Evolutionary conservation across 2,329 filamentous ascomycete species (phyloP).

Genomic region (Penicillium sp.): DNA sequence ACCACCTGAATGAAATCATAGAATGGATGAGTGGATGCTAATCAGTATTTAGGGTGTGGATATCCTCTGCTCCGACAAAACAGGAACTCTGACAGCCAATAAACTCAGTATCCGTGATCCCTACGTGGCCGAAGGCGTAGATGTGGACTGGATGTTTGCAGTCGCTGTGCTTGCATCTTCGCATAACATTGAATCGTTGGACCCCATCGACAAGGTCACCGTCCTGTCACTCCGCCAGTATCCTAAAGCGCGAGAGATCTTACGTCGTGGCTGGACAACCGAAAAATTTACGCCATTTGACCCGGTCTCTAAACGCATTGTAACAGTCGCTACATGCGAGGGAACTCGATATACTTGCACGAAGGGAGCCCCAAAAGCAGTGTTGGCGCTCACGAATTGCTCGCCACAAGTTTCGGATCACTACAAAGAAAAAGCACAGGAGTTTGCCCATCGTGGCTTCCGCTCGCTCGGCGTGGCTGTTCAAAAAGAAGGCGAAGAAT

Average conservation of each 20-base stretch:
- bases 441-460: conserved; percentile 77
- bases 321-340: conserved; percentile 66
- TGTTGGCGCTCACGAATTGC: conserved; percentile 68
- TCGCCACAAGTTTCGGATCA: conserved; percentile 62
- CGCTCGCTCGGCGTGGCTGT: conserved; percentile 75
- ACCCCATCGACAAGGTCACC: conserved; percentile 78
- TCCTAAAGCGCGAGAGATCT: conserved; percentile 72
- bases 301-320: conserved; percentile 78
- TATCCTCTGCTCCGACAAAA: conserved; percentile 80
- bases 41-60: conserved; percentile 59
- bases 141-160: conserved; percentile 83
- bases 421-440: conserved; percentile 70
- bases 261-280: conserved; percentile 72
- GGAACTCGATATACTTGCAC: conserved; percentile 71
- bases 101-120: conserved; percentile 76
- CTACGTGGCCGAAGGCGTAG: conserved; percentile 73
- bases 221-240: conserved; percentile 73
- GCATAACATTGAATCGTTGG: conserved; percentile 74
- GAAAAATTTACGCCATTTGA: conserved; percentile 72
- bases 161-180: conserved; percentile 74
- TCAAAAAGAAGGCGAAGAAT: conserved; percentile 72
- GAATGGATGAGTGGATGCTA: conserved; percentile 4
- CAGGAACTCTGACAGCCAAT: conserved; percentile 64
- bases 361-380: conserved; percentile 75
- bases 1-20: background rate